These are phyloP conservation scores for Crinitomyces ghanaensis DNA, from an alignment of 805 yeast species.

Conservation along the genomic window DNA sequence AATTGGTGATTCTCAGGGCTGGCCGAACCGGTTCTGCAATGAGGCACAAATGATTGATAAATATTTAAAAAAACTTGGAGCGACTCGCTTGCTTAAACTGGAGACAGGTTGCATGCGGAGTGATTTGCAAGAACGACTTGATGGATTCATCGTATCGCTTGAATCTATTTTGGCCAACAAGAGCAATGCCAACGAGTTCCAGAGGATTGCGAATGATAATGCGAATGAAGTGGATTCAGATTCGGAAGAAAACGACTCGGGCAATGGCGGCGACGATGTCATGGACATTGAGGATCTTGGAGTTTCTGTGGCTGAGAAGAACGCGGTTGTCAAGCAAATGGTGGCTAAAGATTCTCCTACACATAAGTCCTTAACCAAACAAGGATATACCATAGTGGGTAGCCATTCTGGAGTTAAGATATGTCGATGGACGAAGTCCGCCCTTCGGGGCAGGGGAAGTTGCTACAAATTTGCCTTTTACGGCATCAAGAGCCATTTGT, in stretches of 20 bases:
- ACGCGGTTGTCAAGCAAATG: conserved; percentile 51
- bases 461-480: conserved; percentile 89
- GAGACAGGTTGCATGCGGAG: conserved; percentile 76
- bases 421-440: conserved; percentile 94
- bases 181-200: too few species aligned
- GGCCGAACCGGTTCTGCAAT: conserved; percentile 74
- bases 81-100: conserved; percentile 67
- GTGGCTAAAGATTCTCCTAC: conserved; percentile 86
- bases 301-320: conserved; percentile 10
- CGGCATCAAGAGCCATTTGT: conserved; percentile 79
- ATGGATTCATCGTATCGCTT: too few species aligned
- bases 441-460: conserved; percentile 86
- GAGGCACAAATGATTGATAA: conserved; percentile 69
- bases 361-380: conserved; percentile 75
- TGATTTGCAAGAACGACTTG: conserved; percentile 37
- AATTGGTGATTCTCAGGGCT: conserved; percentile 75
- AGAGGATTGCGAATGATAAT: too few species aligned
- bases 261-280: conserved; percentile 31
- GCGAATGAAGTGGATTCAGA: conserved; percentile 49
- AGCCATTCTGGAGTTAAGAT: conserved; percentile 92
- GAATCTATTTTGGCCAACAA: too few species aligned
- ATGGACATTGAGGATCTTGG: conserved; percentile 91
- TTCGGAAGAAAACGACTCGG: conserved; percentile 36
- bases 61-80: conserved; percentile 75
- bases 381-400: conserved; percentile 88